Conservation (phyloP, 2,329 filamentous ascomycete species). For the Diplocarpon rosae region DNA sequence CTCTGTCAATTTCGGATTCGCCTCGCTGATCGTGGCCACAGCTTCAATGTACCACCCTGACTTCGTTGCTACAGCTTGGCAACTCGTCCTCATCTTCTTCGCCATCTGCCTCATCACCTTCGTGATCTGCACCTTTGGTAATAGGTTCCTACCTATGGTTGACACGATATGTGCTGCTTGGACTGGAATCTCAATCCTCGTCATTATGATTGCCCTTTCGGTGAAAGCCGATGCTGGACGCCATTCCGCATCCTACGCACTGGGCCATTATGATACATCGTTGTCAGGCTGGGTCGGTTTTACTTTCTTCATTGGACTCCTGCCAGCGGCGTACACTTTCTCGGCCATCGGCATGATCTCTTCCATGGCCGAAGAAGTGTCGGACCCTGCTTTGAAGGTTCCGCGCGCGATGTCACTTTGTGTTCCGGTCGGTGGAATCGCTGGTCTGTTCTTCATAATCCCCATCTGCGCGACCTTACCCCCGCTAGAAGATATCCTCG, state of each 20-base stretch:
- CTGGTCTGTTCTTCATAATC: conserved; percentile 40
- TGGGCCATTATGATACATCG: conserved; percentile 45
- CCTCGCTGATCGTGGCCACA: conserved; percentile 40
- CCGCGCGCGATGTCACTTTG: conserved; percentile 37
- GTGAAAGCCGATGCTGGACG: conserved; percentile 42
- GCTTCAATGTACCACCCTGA: conserved; percentile 43
- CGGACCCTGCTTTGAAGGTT: conserved; percentile 38
- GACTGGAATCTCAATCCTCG: conserved; percentile 43
- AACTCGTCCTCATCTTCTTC: conserved; percentile 62
- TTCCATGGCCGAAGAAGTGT: conserved; percentile 50
- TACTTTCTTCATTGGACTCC: conserved; percentile 50
- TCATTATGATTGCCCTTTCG: conserved; percentile 45
- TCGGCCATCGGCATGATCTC: conserved; percentile 51
- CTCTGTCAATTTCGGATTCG: conserved; percentile 68
- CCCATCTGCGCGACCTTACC: conserved; percentile 40
- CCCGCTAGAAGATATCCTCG: conserved; percentile 34
- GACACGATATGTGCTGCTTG: conserved; percentile 47
- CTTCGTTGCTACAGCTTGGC: conserved; percentile 45
- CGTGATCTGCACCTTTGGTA: conserved; percentile 54
- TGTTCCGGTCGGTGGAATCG: conserved; percentile 36
- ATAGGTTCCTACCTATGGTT: conserved; percentile 53
- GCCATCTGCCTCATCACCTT: conserved; percentile 55
- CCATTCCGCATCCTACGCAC: conserved; percentile 38
- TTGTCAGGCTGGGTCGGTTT: conserved; percentile 48
- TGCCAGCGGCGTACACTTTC: conserved; percentile 48